Base-by-base conservation (phyloP, 768 basidiomycete genomes). In the Mycena vitilis region DNA sequence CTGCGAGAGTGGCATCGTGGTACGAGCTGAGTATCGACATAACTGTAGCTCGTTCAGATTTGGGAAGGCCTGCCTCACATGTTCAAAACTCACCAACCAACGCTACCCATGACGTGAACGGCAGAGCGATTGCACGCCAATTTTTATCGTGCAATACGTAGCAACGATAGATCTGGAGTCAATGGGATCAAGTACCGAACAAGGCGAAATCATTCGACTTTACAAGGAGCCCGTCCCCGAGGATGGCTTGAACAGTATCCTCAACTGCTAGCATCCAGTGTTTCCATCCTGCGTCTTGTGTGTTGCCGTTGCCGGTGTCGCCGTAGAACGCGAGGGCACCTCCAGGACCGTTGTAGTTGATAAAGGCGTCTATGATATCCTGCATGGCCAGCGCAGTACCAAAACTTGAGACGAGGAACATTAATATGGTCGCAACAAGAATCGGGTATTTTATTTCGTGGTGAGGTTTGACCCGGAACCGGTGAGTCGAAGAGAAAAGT, bases 161-260 rank as follows among this genome's bases (percentile, higher is more conserved):
- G 56, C 66, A 68, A 18, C 66, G 60, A 55, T 68, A 68, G 23
- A 68, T 52, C 66, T 68, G 2, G 9, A 37, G n/a, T n/a, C 5
- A 15, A 40, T 40, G 2, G 16, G 3, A 22, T 30, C 4, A 15
- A 40, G 5, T 10, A 37, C 5, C 22, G n/a, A 40, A 56, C 10
- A 23, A 8, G 53, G 38, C 16, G 9, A 23, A 38, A 38, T 37
- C 38, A 13, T 1, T 38, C 5, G 54, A 5, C 7, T 38, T 58
- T 18, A 68, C 66, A 1, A 68, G 60, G 11, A 68, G 49, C 2
- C 8, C 62, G 20, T 68, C 61, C 8, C 67, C 67, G 20, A 68
- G 23, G 7, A 60, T 42, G 8, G 49, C 67, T 51, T 68, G 67
- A 20, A 47, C 44, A 38, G 40, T 34, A 23, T 68, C 67, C 12